These are phyloP conservation scores for Groenewaldozyma auringiensis DNA, from an alignment of 1,139 yeast genomes.

Conservation along the genomic window DNA sequence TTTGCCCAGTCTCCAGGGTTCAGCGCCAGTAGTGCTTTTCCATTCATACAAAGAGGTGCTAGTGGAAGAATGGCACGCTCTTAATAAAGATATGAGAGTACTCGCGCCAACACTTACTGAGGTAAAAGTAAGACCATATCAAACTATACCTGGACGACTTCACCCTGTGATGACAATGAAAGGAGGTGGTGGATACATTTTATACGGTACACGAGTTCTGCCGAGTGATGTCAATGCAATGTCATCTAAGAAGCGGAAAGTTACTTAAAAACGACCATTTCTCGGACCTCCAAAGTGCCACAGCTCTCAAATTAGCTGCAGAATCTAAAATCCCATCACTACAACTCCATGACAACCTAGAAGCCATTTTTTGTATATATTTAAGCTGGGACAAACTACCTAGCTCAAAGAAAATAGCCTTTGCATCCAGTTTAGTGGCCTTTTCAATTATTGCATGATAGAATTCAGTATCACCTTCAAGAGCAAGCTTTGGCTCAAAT, in stretches of 20 bases:
- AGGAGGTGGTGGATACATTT: slow-evolving; percentile 85
- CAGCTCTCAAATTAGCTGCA: slow-evolving; percentile 30
- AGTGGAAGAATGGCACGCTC: slow-evolving; percentile 61
- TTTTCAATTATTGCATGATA: slow-evolving; percentile 48
- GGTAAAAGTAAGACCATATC: slow-evolving; percentile 77
- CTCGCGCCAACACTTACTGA: slow-evolving; percentile 81
- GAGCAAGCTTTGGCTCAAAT: slow-evolving; percentile 72
- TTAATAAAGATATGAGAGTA: slow-evolving; percentile 58
- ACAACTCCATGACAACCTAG: slow-evolving; percentile 22
- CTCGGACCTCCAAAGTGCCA: slow-evolving; percentile 29
- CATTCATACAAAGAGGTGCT: slow-evolving; percentile 73
- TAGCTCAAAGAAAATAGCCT: slow-evolving; percentile 41
- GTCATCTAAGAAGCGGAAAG: slow-evolving; percentile 1
- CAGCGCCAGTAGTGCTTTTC: slow-evolving; percentile 78
- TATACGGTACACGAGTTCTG: slow-evolving; percentile 72
- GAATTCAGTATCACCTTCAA: slow-evolving; percentile 69
- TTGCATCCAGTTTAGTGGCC: slow-evolving; percentile 36
- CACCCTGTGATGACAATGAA: slow-evolving; percentile 94
- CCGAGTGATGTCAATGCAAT: slow-evolving; percentile 52
- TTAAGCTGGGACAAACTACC: slow-evolving; percentile 34
- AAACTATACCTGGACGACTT: slow-evolving; percentile 86
- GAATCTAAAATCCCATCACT: slow-evolving; percentile 29
- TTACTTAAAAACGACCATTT: slow-evolving; percentile 17
- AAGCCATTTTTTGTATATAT: slow-evolving; percentile 14
- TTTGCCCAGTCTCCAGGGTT: slow-evolving; percentile 68